These are phyloP conservation scores for Echites panduratus DNA, from an alignment of 257 asterid genomes.

Conservation along the genomic window DNA sequence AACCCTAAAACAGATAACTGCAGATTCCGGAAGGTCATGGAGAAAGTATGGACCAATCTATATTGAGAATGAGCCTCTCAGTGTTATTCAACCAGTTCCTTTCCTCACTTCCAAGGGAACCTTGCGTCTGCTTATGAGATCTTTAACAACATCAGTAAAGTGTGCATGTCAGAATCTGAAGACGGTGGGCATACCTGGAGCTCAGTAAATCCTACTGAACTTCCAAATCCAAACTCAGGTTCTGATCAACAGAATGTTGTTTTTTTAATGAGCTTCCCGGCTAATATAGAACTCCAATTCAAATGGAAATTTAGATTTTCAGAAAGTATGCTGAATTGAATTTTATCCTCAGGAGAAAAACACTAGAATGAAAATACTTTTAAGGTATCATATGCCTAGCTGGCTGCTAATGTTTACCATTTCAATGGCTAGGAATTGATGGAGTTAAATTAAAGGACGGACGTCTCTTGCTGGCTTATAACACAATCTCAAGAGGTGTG, in stretches of 20 bases:
- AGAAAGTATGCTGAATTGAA: background rate
- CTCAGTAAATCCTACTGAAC: constrained; percentile 60
- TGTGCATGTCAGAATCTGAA: constrained; percentile 78
- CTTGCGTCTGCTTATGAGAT: constrained; percentile 72
- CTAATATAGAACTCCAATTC: background rate
- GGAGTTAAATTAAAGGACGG: constrained; percentile 86
- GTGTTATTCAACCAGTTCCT: constrained; percentile 95
- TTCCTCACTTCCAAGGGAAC: constrained; percentile 68
- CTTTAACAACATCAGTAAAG: constrained; percentile 53
- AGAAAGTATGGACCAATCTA: constrained; percentile 86
- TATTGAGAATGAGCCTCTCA: constrained; percentile 45
- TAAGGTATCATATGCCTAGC: background rate
- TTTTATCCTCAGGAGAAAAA: background rate
- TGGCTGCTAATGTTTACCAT: background rate
- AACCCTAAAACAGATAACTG: constrained; percentile 50
- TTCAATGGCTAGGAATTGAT: constrained; percentile 58
- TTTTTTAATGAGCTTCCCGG: background rate
- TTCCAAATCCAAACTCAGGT: constrained; percentile 99
- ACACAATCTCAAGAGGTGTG: constrained; percentile 72
- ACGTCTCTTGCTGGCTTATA: constrained; percentile 70
- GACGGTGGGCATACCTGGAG: constrained; percentile 92
- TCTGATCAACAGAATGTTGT: background rate
- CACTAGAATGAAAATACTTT: background rate
- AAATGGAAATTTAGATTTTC: background rate
- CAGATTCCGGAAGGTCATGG: constrained; percentile 80